These are phyloP conservation scores for Brassica rapa DNA, from an alignment of 345 rosid species.

Conservation along the genomic window DNA sequence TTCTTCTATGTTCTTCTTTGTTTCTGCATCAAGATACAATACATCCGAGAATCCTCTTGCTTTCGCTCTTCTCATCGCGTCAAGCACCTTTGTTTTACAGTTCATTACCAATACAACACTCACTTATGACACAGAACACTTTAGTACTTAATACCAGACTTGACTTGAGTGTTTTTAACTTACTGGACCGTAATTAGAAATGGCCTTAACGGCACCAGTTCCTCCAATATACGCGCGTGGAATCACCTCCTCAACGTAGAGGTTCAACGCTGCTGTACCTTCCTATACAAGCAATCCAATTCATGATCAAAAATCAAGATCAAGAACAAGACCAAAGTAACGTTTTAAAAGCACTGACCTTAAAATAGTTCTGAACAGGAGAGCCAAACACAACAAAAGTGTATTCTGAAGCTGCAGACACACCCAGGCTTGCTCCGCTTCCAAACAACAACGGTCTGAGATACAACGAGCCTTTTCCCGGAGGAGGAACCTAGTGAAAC, in stretches of 20 bases:
- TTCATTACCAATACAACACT: constrained; percentile 14
- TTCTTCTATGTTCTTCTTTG: constrained; percentile 70
- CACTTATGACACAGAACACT: background rate
- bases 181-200: constrained; percentile 73
- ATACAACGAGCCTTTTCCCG: constrained; percentile 76
- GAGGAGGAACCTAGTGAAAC: constrained; percentile 69
- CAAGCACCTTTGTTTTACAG: constrained; percentile 53
- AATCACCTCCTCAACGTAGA: constrained; percentile 58
- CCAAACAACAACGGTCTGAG: constrained; percentile 83
- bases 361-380: constrained; percentile 82
- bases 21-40: constrained; percentile 72
- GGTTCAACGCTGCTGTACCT: constrained; percentile 59
- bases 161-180: constrained; percentile 28
- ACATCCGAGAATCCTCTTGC: constrained; percentile 79
- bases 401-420: constrained; percentile 76
- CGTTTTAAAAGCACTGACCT: constrained; percentile 42
- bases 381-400: constrained; percentile 72
- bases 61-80: constrained; percentile 65
- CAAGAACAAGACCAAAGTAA: background rate
- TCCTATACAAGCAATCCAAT: constrained; percentile 43
- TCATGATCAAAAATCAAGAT: constrained; percentile 1
- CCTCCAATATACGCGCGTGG: constrained; percentile 71
- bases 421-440: constrained; percentile 68
- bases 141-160: background rate
- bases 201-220: constrained; percentile 67